Conservation (phyloP, 148 eudicot genomes). For the Fagopyrum tataricum region DNA sequence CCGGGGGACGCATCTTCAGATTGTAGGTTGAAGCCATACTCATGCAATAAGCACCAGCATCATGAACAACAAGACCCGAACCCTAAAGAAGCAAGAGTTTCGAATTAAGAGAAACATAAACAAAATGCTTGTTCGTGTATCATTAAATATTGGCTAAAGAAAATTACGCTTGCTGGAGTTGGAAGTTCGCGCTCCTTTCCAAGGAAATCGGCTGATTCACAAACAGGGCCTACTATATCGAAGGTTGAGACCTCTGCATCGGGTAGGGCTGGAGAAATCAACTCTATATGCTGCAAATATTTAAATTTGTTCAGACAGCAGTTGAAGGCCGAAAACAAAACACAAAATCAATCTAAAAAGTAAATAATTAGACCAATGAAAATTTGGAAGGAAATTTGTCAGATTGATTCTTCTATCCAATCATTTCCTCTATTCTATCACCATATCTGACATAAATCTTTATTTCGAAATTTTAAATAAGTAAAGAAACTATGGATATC, state of each 20-base stretch:
- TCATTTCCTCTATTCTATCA: too few species aligned
- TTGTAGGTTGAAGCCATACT: constrained; percentile 99
- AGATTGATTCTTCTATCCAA: too few species aligned
- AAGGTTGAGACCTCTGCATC: constrained; percentile 61
- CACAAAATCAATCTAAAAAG: too few species aligned
- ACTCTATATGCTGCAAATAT: constrained; percentile 72
- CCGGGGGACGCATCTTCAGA: constrained; percentile 99
- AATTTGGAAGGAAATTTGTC: too few species aligned
- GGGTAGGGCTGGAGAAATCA: constrained; percentile 61
- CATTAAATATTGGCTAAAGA: background rate
- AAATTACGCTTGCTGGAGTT: constrained; percentile 55
- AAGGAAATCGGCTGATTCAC: constrained; percentile 95
- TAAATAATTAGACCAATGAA: too few species aligned
- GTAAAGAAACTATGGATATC: too few species aligned
- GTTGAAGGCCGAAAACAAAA: too few species aligned
- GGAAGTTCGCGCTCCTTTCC: constrained; percentile 89
- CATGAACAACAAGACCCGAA: constrained; percentile 86
- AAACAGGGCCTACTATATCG: constrained; percentile 97
- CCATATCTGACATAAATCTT: too few species aligned
- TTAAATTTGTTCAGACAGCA: background rate
- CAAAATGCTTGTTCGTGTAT: background rate
- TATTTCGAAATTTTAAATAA: too few species aligned
- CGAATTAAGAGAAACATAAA: background rate
- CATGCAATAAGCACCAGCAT: constrained; percentile 99
- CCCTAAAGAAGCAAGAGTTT: constrained; percentile 43